Evolutionary conservation across 129 eudicot species (phyloP).

Genomic region (Kitagawia praeruptora): DNA sequence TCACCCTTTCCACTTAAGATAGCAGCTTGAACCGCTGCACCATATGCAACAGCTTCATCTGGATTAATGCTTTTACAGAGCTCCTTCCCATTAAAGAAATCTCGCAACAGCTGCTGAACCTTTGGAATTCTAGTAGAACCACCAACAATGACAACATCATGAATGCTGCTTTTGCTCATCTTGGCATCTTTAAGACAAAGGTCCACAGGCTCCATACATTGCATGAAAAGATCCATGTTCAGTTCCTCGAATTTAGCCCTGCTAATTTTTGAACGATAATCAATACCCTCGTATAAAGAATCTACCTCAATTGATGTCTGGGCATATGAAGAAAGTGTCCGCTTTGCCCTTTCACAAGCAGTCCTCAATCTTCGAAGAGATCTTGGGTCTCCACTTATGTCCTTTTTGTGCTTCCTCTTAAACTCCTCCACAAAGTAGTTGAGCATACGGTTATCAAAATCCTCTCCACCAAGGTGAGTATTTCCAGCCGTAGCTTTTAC

Average conservation of each 20-base stretch:
- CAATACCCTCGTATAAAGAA: slow-evolving; percentile 35
- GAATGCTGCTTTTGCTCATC: slow-evolving; percentile 4
- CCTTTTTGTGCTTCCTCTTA: slow-evolving; percentile 26
- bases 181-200: slow-evolving; percentile 4
- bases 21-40: slow-evolving; percentile 8
- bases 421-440: slow-evolving; percentile 35
- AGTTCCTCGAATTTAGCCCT: slow-evolving; percentile 6
- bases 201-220: slow-evolving; percentile 6
- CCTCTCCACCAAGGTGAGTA: slow-evolving; percentile 40
- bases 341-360: slow-evolving; percentile 21
- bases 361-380: slow-evolving; percentile 22
- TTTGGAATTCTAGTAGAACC: slow-evolving; percentile 8
- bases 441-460: slow-evolving; percentile 37
- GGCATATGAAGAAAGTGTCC: slow-evolving; percentile 29
- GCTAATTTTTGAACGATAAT: slow-evolving; percentile 19
- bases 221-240: slow-evolving; percentile 4
- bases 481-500: slow-evolving; percentile 35
- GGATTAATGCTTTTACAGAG: slow-evolving; percentile 6
- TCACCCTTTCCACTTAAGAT: neutral
- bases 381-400: slow-evolving; percentile 23
- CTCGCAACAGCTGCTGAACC: slow-evolving; percentile 3
- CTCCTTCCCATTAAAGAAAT: slow-evolving; percentile 4
- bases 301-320: slow-evolving; percentile 30
- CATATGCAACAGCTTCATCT: slow-evolving; percentile 7
- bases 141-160: slow-evolving; percentile 11